Percentiles rank a stretch among this genome's conserved stretches.
Conservation (phyloP, 169 alveolate genomes). For the Perkinsus olseni region DNA sequence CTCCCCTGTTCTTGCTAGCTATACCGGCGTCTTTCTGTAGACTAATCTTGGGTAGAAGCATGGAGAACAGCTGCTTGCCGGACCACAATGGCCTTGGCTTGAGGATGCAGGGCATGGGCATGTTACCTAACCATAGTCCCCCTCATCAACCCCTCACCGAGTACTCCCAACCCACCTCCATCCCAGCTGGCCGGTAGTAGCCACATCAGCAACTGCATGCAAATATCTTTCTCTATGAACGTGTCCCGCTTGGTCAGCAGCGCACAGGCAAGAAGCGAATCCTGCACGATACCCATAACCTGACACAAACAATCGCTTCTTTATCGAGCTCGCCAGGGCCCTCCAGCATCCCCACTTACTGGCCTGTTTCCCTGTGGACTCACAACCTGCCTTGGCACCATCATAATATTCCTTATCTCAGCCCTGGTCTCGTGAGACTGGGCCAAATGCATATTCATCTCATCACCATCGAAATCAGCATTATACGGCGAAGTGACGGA, state of each 20-base stretch:
- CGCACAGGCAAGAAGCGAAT: constrained; percentile 86
- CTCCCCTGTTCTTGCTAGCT: constrained; percentile 34
- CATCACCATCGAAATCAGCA: constrained; percentile 99
- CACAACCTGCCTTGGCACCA: constrained; percentile 97
- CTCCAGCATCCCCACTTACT: neutral
- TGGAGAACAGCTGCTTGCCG: constrained; percentile 96
- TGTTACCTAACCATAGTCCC: constrained; percentile 84
- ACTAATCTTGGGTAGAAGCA: constrained; percentile 76
- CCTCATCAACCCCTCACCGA: neutral
- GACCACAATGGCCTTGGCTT: constrained; percentile 97
- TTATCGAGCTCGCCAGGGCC: too few relatives aligned
- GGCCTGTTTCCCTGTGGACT: constrained; percentile 99
- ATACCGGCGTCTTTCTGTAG: constrained; percentile 37
- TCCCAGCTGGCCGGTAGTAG: constrained; percentile 50
- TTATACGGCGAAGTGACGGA: constrained; percentile 99
- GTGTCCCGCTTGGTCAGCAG: constrained; percentile 92
- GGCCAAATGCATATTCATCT: constrained; percentile 99
- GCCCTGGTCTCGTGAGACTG: constrained; percentile 95
- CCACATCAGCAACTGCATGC: constrained; percentile 89
- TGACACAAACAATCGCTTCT: too few relatives aligned
- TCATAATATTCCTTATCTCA: constrained; percentile 96
- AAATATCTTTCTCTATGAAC: constrained; percentile 84
- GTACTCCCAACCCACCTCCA: neutral
- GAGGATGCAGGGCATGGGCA: constrained; percentile 96
- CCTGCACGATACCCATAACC: constrained; percentile 99